These are phyloP conservation scores for Calonectria montana DNA, from an alignment of 2,329 filamentous ascomycete genomes.

Conservation along the genomic window DNA sequence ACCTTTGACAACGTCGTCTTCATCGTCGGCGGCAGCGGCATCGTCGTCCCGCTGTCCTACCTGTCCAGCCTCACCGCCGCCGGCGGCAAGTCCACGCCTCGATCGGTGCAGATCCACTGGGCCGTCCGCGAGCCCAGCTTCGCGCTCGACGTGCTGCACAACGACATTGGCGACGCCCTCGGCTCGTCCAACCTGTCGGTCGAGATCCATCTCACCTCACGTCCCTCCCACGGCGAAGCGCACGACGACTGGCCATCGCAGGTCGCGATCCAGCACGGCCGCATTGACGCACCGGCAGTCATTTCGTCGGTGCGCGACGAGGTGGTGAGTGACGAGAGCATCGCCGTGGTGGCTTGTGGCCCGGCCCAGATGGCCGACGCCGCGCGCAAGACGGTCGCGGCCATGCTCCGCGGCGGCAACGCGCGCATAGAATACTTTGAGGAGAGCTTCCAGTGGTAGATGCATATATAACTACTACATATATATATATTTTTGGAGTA, in stretches of 20 bases:
- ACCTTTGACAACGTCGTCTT: conserved; percentile 55
- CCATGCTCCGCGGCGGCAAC: conserved; percentile 41
- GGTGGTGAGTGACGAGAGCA: conserved; percentile 26
- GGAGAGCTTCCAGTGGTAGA: conserved; percentile 57
- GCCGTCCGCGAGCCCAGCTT: conserved; percentile 55
- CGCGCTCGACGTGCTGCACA: conserved; percentile 47
- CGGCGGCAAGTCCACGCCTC: conserved; percentile 16
- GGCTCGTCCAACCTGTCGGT: conserved; percentile 46
- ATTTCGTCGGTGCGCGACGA: conserved; percentile 43
- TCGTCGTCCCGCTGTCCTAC: conserved; percentile 56
- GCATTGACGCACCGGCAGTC: conserved; percentile 49
- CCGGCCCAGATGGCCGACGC: conserved; percentile 59
- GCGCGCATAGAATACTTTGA: conserved; percentile 54
- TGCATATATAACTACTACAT: too few species aligned
- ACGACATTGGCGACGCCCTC: conserved; percentile 46
- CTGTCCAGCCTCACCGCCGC: conserved; percentile 42
- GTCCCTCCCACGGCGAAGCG: conserved; percentile 17
- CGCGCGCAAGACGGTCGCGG: conserved; percentile 50
- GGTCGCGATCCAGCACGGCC: conserved; percentile 35
- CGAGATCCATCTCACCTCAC: conserved; percentile 50
- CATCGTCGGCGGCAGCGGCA: conserved; percentile 58
- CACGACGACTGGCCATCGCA: conserved; percentile 30
- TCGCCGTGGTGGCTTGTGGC: conserved; percentile 59
- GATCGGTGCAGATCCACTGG: conserved; percentile 54
- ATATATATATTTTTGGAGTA: background rate